These are phyloP conservation scores for Zizania palustris DNA, from an alignment of 202 grass and related monocot genomes.

Conservation along the genomic window DNA sequence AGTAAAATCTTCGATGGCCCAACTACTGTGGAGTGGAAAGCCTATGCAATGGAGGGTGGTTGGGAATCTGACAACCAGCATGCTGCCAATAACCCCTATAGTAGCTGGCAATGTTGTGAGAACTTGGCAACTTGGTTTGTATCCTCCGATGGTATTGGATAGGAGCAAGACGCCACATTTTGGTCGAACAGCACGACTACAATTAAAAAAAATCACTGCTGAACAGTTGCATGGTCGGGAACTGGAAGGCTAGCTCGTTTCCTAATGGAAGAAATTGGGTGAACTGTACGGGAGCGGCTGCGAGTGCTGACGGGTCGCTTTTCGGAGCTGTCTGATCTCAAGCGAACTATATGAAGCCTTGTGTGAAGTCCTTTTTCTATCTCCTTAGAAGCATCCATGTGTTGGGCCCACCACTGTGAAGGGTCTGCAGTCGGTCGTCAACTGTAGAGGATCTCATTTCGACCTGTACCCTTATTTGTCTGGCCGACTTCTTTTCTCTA, in stretches of 20 bases:
- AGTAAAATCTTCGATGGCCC: slow-evolving; percentile 9
- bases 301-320: too few species aligned
- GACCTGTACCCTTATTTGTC: slow-evolving; percentile 62
- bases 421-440: too few species aligned
- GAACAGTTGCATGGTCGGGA: slow-evolving; percentile 60
- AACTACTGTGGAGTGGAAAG: slow-evolving; percentile 51
- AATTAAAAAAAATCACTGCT: slow-evolving; percentile 51
- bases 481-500: slow-evolving; percentile 59
- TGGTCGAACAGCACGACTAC: slow-evolving; percentile 59
- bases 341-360: too few species aligned
- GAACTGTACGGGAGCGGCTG: too few species aligned
- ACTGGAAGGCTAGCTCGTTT: slow-evolving; percentile 62
- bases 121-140: slow-evolving; percentile 57
- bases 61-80: slow-evolving; percentile 78
- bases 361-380: too few species aligned
- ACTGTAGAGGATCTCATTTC: too few species aligned
- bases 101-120: slow-evolving; percentile 54
- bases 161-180: slow-evolving; percentile 67
- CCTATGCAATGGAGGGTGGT: slow-evolving; percentile 64
- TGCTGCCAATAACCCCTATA: slow-evolving; percentile 69
- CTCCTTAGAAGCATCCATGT: too few species aligned
- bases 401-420: too few species aligned
- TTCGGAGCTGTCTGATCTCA: too few species aligned
- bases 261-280: slow-evolving; percentile 73
- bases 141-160: slow-evolving; percentile 54